These are phyloP conservation scores for Dryas octopetala DNA, from an alignment of 306 rosid genomes.

Conservation along the genomic window DNA sequence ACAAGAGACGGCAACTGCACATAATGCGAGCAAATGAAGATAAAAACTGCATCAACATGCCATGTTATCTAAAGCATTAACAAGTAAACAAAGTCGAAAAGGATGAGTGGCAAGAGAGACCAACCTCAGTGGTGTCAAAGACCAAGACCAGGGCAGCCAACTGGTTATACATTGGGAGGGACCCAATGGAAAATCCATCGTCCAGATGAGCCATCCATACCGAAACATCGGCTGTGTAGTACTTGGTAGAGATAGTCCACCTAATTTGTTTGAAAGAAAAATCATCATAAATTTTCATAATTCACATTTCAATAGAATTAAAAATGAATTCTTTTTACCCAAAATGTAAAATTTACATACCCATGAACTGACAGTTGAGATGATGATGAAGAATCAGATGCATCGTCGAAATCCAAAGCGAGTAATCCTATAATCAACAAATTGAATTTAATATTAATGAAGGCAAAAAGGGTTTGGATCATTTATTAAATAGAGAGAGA, in stretches of 20 bases:
- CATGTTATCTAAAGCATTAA: slow-evolving; percentile 1
- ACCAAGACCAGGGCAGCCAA: slow-evolving; percentile 82
- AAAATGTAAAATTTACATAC: slow-evolving; percentile 30
- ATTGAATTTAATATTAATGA: neutral
- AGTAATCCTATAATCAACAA: slow-evolving; percentile 51
- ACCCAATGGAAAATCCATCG: slow-evolving; percentile 50
- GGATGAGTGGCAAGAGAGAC: slow-evolving; percentile 30
- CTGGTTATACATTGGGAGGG: slow-evolving; percentile 45
- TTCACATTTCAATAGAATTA: neutral
- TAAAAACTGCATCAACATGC: slow-evolving; percentile 11
- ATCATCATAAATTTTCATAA: neutral
- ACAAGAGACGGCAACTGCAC: slow-evolving; percentile 64
- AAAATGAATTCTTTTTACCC: neutral
- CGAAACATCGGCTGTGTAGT: slow-evolving; percentile 80
- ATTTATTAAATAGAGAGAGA: neutral
- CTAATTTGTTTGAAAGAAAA: slow-evolving; percentile 6
- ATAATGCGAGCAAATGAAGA: slow-evolving; percentile 10
- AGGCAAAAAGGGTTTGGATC: neutral
- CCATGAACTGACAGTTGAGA: slow-evolving; percentile 53
- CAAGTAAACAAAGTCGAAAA: slow-evolving; percentile 9
- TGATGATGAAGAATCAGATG: slow-evolving; percentile 48
- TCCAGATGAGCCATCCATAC: slow-evolving; percentile 69
- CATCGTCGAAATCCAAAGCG: slow-evolving; percentile 58
- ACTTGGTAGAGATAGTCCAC: slow-evolving; percentile 79
- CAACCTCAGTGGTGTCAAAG: slow-evolving; percentile 75